phyloP scores from a whole-genome alignment of 2,329 filamentous ascomycete genomes.

The Diaporthe sp. region DNA sequence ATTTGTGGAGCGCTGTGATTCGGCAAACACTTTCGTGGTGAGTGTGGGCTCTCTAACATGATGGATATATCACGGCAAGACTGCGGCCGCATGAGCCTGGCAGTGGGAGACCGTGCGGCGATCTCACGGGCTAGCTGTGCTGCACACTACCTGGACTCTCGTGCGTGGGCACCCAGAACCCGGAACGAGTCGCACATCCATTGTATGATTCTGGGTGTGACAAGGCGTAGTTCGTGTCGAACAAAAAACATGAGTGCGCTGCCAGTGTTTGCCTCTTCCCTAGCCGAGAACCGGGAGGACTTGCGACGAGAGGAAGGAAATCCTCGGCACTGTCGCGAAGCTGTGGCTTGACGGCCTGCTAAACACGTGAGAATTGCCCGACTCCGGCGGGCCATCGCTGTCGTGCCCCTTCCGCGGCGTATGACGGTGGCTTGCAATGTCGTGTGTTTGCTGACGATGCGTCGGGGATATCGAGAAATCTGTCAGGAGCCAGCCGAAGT shows the following conservation, averaged over 20 bases:
- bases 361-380: conserved; percentile 23
- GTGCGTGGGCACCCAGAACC: conserved; percentile 22
- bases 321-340: background rate
- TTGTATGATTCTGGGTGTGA: background rate
- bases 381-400: background rate
- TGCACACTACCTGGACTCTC: background rate
- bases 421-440: conserved; percentile 1
- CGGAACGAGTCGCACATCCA: background rate
- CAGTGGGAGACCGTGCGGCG: background rate
- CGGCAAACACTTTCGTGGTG: background rate
- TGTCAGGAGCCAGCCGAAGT: conserved; percentile 12
- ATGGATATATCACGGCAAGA: conserved; percentile 31
- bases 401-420: background rate
- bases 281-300: background rate
- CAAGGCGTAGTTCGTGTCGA: conserved; percentile 1
- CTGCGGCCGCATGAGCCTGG: conserved; percentile 3
- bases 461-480: conserved; percentile 17
- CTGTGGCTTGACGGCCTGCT: conserved; percentile 16
- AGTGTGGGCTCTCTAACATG: conserved; percentile 18
- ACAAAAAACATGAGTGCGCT: conserved; percentile 25
- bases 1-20: conserved; percentile 32
- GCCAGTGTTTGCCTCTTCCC: conserved; percentile 2
- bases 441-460: conserved; percentile 18
- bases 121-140: conserved; percentile 20
- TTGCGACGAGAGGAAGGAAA: background rate